Conservation (phyloP, 129 eudicot genomes). For the Flaveria bidentis region DNA sequence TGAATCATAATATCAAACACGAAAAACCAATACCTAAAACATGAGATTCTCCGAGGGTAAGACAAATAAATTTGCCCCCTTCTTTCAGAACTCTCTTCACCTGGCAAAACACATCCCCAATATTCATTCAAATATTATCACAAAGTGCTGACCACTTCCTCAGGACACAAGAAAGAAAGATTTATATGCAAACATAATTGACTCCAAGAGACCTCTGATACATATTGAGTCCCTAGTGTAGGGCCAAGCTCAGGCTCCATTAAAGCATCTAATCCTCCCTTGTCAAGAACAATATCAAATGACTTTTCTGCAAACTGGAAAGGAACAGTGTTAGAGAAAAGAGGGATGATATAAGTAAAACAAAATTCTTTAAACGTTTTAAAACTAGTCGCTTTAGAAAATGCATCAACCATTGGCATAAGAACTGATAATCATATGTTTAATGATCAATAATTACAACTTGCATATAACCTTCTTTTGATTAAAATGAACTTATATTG, state of each 20-base stretch:
- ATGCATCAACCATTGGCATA: not conserved
- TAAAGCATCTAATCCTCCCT: conserved; percentile 96
- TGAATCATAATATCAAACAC: conserved; percentile 11
- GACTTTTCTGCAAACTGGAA: conserved; percentile 74
- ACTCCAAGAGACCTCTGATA: conserved; percentile 71
- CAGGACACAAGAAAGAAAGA: not conserved
- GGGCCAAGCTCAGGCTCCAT: conserved; percentile 96
- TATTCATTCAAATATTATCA: conserved; percentile 24
- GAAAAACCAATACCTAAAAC: conserved; percentile 70
- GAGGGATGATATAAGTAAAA: conserved; percentile 13
- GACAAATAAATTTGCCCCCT: conserved; percentile 87
- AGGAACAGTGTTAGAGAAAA: conserved; percentile 23
- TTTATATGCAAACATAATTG: conserved; percentile 11
- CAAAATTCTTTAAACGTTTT: not conserved
- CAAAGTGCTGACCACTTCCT: not conserved
- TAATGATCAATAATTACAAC: not conserved
- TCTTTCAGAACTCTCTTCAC: conserved; percentile 75
- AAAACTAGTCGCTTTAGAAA: not conserved
- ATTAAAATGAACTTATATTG: not conserved
- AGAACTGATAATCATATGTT: not conserved
- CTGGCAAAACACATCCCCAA: conserved; percentile 47
- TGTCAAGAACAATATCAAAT: conserved; percentile 75
- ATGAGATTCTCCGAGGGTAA: conserved; percentile 84
- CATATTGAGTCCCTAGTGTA: conserved; percentile 63
- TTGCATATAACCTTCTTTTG: not conserved